Base-by-base conservation (phyloP, 257 asterid genomes). In the Solanum ahanhuiri region DNA sequence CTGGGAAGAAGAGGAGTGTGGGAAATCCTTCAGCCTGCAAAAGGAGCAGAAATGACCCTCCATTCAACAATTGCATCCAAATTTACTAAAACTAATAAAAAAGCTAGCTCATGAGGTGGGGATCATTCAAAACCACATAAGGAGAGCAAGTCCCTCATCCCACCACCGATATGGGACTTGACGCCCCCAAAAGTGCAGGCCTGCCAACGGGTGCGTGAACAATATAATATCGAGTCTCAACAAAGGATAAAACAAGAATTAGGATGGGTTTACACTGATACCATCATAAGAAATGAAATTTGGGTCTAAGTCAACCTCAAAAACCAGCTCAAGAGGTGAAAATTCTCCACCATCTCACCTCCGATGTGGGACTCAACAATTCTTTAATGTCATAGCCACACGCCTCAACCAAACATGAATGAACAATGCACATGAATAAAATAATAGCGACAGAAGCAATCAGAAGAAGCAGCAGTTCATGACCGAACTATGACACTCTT, bases 11-110 rank as follows among this genome's bases (percentile, higher is more conserved):
- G 54, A 97, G 91, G 69, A 97, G 90, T 5, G 99, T 94, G 84
- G 99, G 99, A 92, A 90, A 97, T 25, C 99, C 99, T 51, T 93
- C 98, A 34, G 96, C 97, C 98, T 97, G 92, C 89, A 88, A 86
- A 86, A 72, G 58, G 51, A 83, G 86, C 9, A 4, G 20, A 43
- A 57, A 72, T 34, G 60, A 41, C 20, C 4, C 81, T 12, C 37
- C 2, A 30, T 41, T 37, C 17, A 72, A 77, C 57, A 88, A 22
- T 35, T 37, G 67, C 48, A 7, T 51, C 66, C 20, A 43, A 30
- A 31, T 37, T 63, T 64, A 63, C 35, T 14, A 35, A 35, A 70
- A 35, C 3, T 39, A 3, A 28, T 3, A 28, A 31, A 22, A 31
- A 70, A 70, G 5, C 23, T 70, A 31, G 23, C 23, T 30, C 73